These are phyloP conservation scores for Sclerotinia nivalis DNA, from an alignment of 2,329 filamentous ascomycete species.

Conservation along the genomic window DNA sequence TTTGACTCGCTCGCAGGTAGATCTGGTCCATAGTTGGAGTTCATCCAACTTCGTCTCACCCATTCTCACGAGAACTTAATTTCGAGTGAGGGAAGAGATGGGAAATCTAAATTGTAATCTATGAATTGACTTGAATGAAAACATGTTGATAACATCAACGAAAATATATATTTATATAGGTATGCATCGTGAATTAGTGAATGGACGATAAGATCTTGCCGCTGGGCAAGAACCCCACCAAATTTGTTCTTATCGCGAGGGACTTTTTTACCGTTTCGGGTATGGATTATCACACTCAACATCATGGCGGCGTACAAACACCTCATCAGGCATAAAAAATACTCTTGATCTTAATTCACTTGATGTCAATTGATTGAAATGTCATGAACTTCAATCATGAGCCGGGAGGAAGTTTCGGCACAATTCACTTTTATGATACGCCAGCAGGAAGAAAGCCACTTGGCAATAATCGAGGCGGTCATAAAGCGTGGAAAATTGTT, in stretches of 20 bases:
- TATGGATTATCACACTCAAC: conserved; percentile 24
- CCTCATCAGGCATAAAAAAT: conserved; percentile 31
- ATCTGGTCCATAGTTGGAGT: conserved; percentile 24
- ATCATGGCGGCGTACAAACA: conserved; percentile 25
- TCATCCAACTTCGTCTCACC: conserved; percentile 21
- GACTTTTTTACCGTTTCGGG: conserved; percentile 37
- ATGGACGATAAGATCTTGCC: background rate
- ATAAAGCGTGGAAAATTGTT: background rate
- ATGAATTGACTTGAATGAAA: background rate
- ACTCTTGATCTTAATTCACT: conserved; percentile 3
- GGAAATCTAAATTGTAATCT: background rate
- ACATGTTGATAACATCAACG: background rate
- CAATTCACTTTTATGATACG: background rate
- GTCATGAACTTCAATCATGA: background rate
- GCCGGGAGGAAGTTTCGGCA: background rate
- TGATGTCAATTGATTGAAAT: conserved; percentile 1
- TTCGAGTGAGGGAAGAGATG: background rate
- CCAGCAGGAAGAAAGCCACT: background rate
- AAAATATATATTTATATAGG: conserved; percentile 2
- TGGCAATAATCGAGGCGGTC: background rate
- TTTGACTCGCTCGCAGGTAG: conserved; percentile 23
- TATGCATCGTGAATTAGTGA: background rate
- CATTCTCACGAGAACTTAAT: conserved; percentile 26
- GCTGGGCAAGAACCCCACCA: conserved; percentile 29
- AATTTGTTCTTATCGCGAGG: conserved; percentile 33